Percentiles rank a stretch among this genome's conserved stretches.
phyloP scores from a whole-genome alignment of 371 early-diverging fungal genomes.

The Conidiobolus incongruus region DNA sequence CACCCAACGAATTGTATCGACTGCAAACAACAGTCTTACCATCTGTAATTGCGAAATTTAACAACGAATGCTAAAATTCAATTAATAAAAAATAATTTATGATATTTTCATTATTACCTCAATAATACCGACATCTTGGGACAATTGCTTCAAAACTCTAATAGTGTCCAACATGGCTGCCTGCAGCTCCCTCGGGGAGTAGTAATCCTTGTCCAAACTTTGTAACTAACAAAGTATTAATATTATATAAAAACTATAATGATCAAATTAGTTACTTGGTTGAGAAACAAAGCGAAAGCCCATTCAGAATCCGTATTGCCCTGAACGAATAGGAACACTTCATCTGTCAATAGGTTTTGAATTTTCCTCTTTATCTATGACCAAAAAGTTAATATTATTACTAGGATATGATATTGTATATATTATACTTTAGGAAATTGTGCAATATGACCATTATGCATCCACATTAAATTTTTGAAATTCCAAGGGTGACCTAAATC shows the following conservation, averaged over 20 bases:
- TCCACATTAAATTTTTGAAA: conserved; percentile 63
- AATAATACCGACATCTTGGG: conserved; percentile 27
- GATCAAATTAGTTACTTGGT: conserved; percentile 18
- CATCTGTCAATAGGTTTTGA: conserved; percentile 34
- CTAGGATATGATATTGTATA: background rate
- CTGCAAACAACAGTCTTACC: conserved; percentile 56
- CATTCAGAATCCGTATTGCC: conserved; percentile 75
- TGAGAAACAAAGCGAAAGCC: conserved; percentile 70
- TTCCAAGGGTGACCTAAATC: conserved; percentile 35
- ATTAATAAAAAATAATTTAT: background rate
- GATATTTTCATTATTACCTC: conserved; percentile 10
- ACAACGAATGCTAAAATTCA: conserved; percentile 22
- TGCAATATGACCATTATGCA: conserved; percentile 68
- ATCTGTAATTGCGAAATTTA: conserved; percentile 80
- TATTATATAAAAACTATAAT: background rate
- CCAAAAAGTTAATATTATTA: background rate
- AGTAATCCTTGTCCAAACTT: conserved; percentile 20
- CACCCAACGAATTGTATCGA: conserved; percentile 39
- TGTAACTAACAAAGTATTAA: conserved; percentile 16
- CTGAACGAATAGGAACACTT: conserved; percentile 40
- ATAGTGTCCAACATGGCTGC: conserved; percentile 56
- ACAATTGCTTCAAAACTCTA: conserved; percentile 38
- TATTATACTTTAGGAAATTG: conserved; percentile 32
- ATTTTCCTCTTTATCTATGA: conserved; percentile 44
- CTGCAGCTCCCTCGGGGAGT: conserved; percentile 28